Evolutionary conservation across 1,284 basidiomycete species (phyloP).

Genomic region (Pholiota adiposa): DNA sequence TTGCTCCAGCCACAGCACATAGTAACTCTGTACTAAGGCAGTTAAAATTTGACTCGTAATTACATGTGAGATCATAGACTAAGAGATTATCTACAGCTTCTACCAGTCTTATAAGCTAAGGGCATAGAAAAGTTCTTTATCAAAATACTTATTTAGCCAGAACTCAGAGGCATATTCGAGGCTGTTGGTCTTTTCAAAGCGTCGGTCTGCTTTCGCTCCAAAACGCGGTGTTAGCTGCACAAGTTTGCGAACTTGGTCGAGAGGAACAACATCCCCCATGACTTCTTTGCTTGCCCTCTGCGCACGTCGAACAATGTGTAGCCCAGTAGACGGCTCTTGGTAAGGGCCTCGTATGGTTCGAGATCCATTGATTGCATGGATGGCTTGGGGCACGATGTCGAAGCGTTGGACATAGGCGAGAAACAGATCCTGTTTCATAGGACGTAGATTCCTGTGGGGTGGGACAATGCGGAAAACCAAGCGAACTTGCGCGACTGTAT

Average conservation of each 20-base stretch:
- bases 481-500: not conserved
- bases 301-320: slow-evolving; percentile 28
- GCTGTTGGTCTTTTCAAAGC: slow-evolving; percentile 27
- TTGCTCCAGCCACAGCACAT: too few relatives aligned
- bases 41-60: too few relatives aligned
- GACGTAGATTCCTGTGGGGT: not conserved
- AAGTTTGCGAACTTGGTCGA: slow-evolving; percentile 25
- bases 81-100: too few relatives aligned
- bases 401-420: slow-evolving; percentile 26
- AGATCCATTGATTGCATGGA: slow-evolving; percentile 8
- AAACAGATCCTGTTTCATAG: slow-evolving; percentile 10
- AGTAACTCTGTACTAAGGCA: too few relatives aligned
- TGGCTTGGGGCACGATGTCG: slow-evolving; percentile 30
- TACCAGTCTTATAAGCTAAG: too few relatives aligned
- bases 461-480: slow-evolving; percentile 1
- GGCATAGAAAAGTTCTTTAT: slow-evolving; percentile 29
- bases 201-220: slow-evolving; percentile 27
- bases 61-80: too few relatives aligned
- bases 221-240: slow-evolving; percentile 29
- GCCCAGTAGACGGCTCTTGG: slow-evolving; percentile 24
- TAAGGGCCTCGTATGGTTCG: slow-evolving; percentile 13
- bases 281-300: slow-evolving; percentile 15
- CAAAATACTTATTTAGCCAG: slow-evolving; percentile 35
- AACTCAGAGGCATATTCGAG: slow-evolving; percentile 26
- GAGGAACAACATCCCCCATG: slow-evolving; percentile 32